These are phyloP conservation scores for Macadamia integrifolia DNA, from an alignment of 164 flowering plant genomes.

Conservation along the genomic window DNA sequence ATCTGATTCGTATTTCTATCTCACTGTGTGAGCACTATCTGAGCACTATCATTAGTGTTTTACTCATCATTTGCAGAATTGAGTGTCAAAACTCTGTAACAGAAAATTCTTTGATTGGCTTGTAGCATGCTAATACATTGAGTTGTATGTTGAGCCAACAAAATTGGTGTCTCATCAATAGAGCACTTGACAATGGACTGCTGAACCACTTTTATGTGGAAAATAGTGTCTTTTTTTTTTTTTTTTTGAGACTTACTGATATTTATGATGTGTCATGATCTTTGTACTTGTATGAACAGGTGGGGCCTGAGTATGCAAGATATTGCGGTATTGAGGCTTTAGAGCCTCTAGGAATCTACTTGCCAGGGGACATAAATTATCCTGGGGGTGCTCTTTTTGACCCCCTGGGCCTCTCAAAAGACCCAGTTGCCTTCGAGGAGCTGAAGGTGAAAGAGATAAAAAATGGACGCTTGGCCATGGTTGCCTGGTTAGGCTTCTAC, in stretches of 20 bases:
- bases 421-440: conserved; percentile 75
- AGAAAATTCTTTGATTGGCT: too few species aligned
- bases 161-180: neutral
- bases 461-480: conserved; percentile 94
- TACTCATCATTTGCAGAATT: too few species aligned
- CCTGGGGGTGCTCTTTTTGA: conserved; percentile 93
- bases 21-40: too few species aligned
- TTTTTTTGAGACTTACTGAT: neutral
- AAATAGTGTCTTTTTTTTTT: neutral
- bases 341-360: conserved; percentile 89
- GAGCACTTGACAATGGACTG: too few species aligned
- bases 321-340: conserved; percentile 95
- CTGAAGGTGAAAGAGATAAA: conserved; percentile 94
- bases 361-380: conserved; percentile 92
- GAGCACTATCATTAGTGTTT: too few species aligned
- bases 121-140: neutral
- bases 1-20: too few species aligned
- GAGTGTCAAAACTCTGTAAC: too few species aligned
- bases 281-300: conserved; percentile 29
- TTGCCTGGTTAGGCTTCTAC: conserved; percentile 90
- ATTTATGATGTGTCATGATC: neutral
- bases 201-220: neutral
- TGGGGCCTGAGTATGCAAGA: conserved; percentile 97
- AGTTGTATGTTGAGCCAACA: neutral
- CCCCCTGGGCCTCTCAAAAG: conserved; percentile 74